Conservation (phyloP, 2,329 filamentous ascomycete genomes). For the Sordariomycetes sp. region DNA sequence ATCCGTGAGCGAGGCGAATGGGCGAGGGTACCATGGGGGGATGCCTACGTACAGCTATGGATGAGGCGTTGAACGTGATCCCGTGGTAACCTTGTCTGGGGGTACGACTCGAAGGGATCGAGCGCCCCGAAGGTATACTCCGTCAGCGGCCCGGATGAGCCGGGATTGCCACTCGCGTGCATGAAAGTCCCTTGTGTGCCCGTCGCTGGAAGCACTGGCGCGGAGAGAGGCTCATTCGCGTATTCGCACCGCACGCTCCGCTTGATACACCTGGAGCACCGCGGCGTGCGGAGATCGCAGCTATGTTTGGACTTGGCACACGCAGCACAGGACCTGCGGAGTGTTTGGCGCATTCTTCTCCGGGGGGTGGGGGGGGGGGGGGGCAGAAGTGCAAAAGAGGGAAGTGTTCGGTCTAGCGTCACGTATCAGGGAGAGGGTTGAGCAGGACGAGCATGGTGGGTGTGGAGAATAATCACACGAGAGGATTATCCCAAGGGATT, state of each 20-base stretch:
- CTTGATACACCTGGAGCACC: constrained; percentile 40
- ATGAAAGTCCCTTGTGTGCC: not conserved
- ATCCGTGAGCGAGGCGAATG: constrained; percentile 9
- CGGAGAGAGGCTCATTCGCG: constrained; percentile 35
- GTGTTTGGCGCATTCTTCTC: constrained; percentile 36
- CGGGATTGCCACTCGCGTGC: not conserved
- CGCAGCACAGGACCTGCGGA: constrained; percentile 40
- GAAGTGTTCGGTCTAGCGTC: not conserved
- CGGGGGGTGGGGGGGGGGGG: not conserved
- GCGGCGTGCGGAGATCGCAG: constrained; percentile 39
- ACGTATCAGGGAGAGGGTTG: not conserved
- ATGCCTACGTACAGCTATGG: constrained; percentile 32
- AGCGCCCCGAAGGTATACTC: constrained; percentile 19
- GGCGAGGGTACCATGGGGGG: not conserved
- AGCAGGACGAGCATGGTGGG: not conserved
- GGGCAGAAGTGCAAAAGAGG: too few relatives aligned
- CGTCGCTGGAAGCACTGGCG: constrained; percentile 4
- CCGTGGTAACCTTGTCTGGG: constrained; percentile 34
- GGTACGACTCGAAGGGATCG: constrained; percentile 45
- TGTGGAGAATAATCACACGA: not conserved
- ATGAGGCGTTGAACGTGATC: constrained; percentile 40
- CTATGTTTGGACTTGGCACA: constrained; percentile 42
- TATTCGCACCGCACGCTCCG: constrained; percentile 33
- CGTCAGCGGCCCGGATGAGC: constrained; percentile 8
- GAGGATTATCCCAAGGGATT: not conserved